Evolutionary conservation across 2,329 filamentous ascomycete species (phyloP), one percentile per base, ranked within the genome.

Genomic region (Tolypocladium paradoxum): DNA sequence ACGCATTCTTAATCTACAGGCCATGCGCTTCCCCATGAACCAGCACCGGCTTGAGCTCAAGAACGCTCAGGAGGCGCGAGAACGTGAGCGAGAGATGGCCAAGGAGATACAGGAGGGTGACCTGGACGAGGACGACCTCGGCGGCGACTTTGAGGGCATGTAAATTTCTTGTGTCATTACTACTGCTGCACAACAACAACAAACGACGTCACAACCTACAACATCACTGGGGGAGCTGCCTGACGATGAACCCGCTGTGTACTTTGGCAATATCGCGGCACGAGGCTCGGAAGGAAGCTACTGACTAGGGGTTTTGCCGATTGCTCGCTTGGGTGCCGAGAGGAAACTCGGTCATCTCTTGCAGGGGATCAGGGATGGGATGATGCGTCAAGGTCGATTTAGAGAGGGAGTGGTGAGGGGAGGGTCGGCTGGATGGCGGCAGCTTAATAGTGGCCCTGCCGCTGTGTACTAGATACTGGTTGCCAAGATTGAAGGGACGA

Each of bases 1-100:
- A 29, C 4, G 63, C 16, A 18, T 18, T 22, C 8, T 20, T 22
- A 27, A 29, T 29, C 40, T 52, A 22, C 50, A 92, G 88, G 92
- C 93, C 29, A 99, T 99, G 93, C 84, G 93, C 53, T 99, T 97
- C 73, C 93, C 93, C 2, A 97, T 97, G 92, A 96, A 99, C 76
- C 93, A 97, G 72, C 93, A 99, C 73, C 84, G 93, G 20, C 78
- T 97, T 53, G 93, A 99, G 73, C 80, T 99, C 53, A 97, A 96
- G 81, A 97, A 95, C 64, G 93, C 93, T 0, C 92, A 97, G 71
- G 95, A 99, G 73, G 93, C 93, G n/a, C 82, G 93, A 50, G 93
- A 99, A 70, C 82, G 93, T 22, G 93, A 99, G 76, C 82, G 93
- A 20, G 93, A 99, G 73, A 83, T 99, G 78, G 93, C 91, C 58